These are phyloP conservation scores for Pseudogymnoascus sp. DNA, from an alignment of 2,329 filamentous ascomycete species.

Conservation along the genomic window DNA sequence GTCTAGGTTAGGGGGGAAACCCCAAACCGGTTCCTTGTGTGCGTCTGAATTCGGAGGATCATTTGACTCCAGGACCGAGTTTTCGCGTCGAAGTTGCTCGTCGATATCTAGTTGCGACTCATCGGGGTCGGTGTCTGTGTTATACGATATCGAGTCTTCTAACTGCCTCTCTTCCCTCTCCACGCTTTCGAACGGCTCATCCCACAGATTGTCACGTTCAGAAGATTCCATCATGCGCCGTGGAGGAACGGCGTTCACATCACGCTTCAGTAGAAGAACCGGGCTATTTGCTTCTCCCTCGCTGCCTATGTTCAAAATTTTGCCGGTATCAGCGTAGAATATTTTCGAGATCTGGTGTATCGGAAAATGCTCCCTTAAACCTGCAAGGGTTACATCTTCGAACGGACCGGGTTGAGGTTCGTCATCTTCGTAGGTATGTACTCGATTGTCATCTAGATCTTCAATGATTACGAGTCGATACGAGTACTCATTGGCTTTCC, in stretches of 20 bases:
- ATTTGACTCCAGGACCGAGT: slow-evolving; percentile 17
- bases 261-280: slow-evolving; percentile 58
- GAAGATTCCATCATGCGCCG: slow-evolving; percentile 53
- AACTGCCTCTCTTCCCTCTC: slow-evolving; percentile 19
- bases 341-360: slow-evolving; percentile 69
- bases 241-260: slow-evolving; percentile 57
- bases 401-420: slow-evolving; percentile 45
- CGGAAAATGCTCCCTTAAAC: slow-evolving; percentile 58
- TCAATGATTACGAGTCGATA: slow-evolving; percentile 64
- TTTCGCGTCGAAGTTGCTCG: slow-evolving; percentile 25
- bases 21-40: slow-evolving; percentile 27
- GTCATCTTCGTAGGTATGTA: slow-evolving; percentile 57
- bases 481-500: slow-evolving; percentile 46
- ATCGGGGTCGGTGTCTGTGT: slow-evolving; percentile 17
- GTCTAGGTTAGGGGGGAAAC: slow-evolving; percentile 58
- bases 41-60: slow-evolving; percentile 9
- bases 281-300: slow-evolving; percentile 61
- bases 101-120: slow-evolving; percentile 29
- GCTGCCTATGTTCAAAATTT: slow-evolving; percentile 62
- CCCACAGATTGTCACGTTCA: slow-evolving; percentile 25
- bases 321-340: slow-evolving; percentile 69
- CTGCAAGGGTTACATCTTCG: slow-evolving; percentile 53
- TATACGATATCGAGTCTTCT: slow-evolving; percentile 12
- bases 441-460: slow-evolving; percentile 61
- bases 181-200: slow-evolving; percentile 13